Conservation (phyloP, 2,329 filamentous ascomycete genomes). For the Exophiala phaeomuriformis region DNA sequence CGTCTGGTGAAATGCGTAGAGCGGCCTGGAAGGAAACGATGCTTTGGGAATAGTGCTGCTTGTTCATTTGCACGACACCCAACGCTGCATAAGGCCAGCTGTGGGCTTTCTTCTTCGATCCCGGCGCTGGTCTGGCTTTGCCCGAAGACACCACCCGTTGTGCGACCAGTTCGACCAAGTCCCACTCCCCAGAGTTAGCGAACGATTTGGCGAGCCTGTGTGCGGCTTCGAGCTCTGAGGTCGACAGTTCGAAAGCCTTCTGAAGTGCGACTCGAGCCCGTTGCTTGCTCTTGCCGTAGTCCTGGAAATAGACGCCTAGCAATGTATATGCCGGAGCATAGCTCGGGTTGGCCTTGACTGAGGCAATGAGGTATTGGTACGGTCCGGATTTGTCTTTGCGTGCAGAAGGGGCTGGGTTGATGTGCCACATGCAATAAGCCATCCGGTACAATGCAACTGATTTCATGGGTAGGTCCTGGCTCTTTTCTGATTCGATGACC, state of each 20-base stretch:
- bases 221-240: slow-evolving; percentile 77
- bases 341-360: slow-evolving; percentile 78
- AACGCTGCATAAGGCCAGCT: slow-evolving; percentile 95
- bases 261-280: slow-evolving; percentile 89
- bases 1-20: slow-evolving; percentile 69
- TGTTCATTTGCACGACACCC: slow-evolving; percentile 89
- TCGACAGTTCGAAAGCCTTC: slow-evolving; percentile 87
- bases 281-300: slow-evolving; percentile 81
- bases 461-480: slow-evolving; percentile 61
- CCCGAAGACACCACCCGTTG: slow-evolving; percentile 92
- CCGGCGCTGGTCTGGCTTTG: slow-evolving; percentile 79
- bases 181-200: slow-evolving; percentile 88
- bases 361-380: slow-evolving; percentile 73
- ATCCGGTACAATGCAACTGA: slow-evolving; percentile 81
- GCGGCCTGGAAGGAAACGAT: slow-evolving; percentile 90
- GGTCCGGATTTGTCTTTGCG: slow-evolving; percentile 74
- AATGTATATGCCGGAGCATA: slow-evolving; percentile 87
- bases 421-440: slow-evolving; percentile 78
- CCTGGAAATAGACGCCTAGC: slow-evolving; percentile 81
- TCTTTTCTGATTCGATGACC: slow-evolving; percentile 55
- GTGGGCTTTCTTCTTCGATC: slow-evolving; percentile 84
- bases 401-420: slow-evolving; percentile 64
- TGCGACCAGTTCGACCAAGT: slow-evolving; percentile 86
- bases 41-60: slow-evolving; percentile 79
- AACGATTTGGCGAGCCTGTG: slow-evolving; percentile 80